Evolutionary conservation across 306 rosid genomes (phyloP), one percentile per base, ranked within the genome.

Genomic region (Alnus rubra): DNA sequence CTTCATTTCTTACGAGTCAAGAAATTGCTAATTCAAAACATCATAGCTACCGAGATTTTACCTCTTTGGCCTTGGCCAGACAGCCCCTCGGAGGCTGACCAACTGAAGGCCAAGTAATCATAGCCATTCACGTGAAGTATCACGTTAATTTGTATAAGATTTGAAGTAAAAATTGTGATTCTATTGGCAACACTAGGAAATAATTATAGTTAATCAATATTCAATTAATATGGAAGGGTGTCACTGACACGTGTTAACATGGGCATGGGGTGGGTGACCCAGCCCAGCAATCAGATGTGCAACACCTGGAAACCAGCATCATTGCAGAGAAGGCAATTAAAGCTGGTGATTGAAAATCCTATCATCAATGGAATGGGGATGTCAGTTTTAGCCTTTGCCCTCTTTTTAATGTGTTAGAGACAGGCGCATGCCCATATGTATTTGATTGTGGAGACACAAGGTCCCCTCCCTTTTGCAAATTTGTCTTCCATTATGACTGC

Each of bases 351-450:
- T 39, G 72, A 54, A 51, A 76, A 45, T 31, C 31, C 39, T 16
- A 4, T 4, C 52, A 47, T 68, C 28, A 68, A 64, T 4, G 18
- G 16, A 5, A 37, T 0, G 6, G 50, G 28, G 68, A 28, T 19
- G 78, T 7, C 75, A 44, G 42, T 12, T 31, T 60, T 39, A 59
- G 67, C 12, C 67, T 64, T 23, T 23, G 28, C 28, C 28, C 28
- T 23, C 28, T 23, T 47, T 48, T 3, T 56, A 6, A 15, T 5
- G 69, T 11, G 69, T n/a, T 37, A 60, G 54, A 55, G 76, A 83
- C 76, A 74, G 69, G 77, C 74, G 86, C 86, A 83, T 78, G 83
- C 80, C 28, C 73, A 31, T 39, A 18, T 74, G 82, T 31, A 14
- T 42, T 73, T 42, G 74, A 69, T 74, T 58, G 37, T 30, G 74